These are phyloP conservation scores for Plasmodium vinckei DNA, from an alignment of 169 alveolate genomes.

Conservation along the genomic window DNA sequence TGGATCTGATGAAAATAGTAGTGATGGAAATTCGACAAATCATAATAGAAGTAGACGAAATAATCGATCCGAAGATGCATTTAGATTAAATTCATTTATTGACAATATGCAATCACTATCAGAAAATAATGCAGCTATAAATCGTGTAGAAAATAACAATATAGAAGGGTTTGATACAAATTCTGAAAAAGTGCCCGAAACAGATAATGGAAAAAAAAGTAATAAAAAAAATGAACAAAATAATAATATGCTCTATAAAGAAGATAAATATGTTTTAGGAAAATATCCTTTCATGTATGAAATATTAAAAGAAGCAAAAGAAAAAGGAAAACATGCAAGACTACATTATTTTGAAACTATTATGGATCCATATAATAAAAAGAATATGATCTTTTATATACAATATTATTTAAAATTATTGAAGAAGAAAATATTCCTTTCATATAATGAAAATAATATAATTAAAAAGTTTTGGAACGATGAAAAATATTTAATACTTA, in stretches of 20 bases:
- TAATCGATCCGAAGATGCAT: background rate
- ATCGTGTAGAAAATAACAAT: background rate
- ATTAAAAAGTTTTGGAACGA: constrained; percentile 54
- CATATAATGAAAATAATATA: constrained; percentile 33
- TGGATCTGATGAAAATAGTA: constrained; percentile 39
- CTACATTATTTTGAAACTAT: constrained; percentile 47
- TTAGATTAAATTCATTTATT: background rate
- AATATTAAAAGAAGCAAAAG: constrained; percentile 49
- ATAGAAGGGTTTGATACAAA: background rate
- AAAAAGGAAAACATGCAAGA: constrained; percentile 22
- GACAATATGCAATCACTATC: background rate
- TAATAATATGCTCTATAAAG: constrained; percentile 19
- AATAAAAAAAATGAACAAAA: background rate
- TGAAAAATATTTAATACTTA: constrained; percentile 40
- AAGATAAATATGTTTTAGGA: constrained; percentile 56
- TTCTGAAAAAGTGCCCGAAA: background rate
- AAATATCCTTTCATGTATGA: constrained; percentile 65
- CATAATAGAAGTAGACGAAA: background rate
- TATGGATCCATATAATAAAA: constrained; percentile 61
- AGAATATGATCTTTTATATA: constrained; percentile 67
- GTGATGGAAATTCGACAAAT: constrained; percentile 27
- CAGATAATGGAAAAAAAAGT: background rate
- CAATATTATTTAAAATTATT: constrained; percentile 54
- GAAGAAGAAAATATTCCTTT: constrained; percentile 39
- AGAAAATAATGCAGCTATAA: background rate